Conservation (phyloP, 306 rosid species). For the Quercus mongolica region DNA sequence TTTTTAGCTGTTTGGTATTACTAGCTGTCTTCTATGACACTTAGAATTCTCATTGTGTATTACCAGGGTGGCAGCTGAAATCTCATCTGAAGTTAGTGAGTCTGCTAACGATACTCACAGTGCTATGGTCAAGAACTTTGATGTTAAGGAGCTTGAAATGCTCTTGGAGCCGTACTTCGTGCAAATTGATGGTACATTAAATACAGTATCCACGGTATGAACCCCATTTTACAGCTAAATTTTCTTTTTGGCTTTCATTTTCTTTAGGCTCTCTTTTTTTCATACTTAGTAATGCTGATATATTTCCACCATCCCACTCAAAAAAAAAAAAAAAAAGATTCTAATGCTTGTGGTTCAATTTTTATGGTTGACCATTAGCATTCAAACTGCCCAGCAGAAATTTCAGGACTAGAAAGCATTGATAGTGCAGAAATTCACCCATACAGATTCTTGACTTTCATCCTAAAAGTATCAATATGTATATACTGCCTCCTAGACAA, state of each 20-base stretch:
- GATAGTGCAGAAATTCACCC: too few species aligned
- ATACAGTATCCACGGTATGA: constrained; percentile 63
- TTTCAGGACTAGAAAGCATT: too few species aligned
- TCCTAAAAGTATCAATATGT: too few species aligned
- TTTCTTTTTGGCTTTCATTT: background rate
- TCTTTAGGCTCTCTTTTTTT: background rate
- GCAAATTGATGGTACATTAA: constrained; percentile 67
- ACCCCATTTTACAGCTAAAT: background rate
- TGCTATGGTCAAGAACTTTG: constrained; percentile 35
- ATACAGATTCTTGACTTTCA: too few species aligned
- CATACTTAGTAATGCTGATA: background rate
- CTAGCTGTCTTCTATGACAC: background rate
- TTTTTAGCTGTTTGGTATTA: background rate
- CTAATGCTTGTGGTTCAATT: too few species aligned
- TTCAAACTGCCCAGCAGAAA: too few species aligned
- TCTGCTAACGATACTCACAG: constrained; percentile 26
- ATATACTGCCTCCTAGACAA: too few species aligned
- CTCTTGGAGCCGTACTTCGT: constrained; percentile 85
- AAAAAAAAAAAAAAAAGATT: too few species aligned
- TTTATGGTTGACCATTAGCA: too few species aligned
- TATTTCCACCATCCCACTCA: too few species aligned
- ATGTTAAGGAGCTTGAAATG: constrained; percentile 82
- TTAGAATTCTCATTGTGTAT: background rate
- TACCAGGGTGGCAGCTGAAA: constrained; percentile 45
- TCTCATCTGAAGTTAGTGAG: constrained; percentile 51